Base-by-base conservation (phyloP, 2,329 filamentous ascomycete species). In the Monilinia laxa region DNA sequence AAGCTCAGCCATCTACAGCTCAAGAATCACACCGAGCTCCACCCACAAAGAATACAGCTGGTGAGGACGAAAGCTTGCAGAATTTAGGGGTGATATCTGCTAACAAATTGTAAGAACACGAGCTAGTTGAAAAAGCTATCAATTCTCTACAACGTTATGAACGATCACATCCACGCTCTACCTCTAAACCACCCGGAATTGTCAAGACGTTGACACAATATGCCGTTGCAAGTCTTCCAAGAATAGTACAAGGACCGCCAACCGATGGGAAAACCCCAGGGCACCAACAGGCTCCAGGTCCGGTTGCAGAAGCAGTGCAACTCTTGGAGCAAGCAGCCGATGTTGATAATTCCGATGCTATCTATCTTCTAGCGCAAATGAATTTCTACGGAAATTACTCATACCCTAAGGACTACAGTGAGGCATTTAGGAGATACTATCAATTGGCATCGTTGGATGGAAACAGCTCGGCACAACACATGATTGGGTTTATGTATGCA, bases 311-410 rank as follows among this genome's bases (percentile, higher is more conserved):
- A 68, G 88, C 86, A 3, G 84, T 89, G 51, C 78, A 80, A 66
- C 79, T 89, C 45, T 78, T 91, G 68, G 81, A 85, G 72, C 78
- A 82, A 62, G 86, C 87, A 45, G 86, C 86, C 4, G 78, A 81
- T 10, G 73, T 81, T 54, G 73, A 77, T 54, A 83, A 92, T 75
- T 85, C 91, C 2, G 93, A 99, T 77, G 95, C 95, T 6, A 86
- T 98, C 56, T 97, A 90, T 75, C 82, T 96, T 20, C 84, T 99
- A 31, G 95, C 92, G 23, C 92, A 99, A 77, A 89, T 99, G 84
- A 97, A 96, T 81, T 98, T 98, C 79, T 93, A 95, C 74, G 95
- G 95, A 76, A 97, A 98, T 78, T 96, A 90, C 78, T 90, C 91
- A 28, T 85, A 97, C 74, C 93, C 94, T 1, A 85, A 89, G 70